phyloP scores from a whole-genome alignment of 2,329 filamentous ascomycete species.

The Cylindrodendrum hubeiense region DNA sequence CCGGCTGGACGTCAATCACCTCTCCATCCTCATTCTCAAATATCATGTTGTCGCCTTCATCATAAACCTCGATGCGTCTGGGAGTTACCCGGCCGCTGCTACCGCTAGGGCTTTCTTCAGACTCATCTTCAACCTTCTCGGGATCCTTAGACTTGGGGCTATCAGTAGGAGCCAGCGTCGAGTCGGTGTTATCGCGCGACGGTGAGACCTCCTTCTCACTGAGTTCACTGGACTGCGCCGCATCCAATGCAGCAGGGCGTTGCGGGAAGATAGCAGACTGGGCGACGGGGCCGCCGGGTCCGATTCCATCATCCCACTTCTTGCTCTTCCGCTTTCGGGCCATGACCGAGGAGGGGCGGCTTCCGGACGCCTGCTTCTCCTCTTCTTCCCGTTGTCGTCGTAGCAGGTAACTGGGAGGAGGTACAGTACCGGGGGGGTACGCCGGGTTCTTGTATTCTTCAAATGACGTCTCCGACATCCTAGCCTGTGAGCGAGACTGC shows the following conservation, averaged over 20 bases:
- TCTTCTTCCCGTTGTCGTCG: constrained; percentile 88
- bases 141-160: constrained; percentile 47
- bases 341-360: constrained; percentile 70
- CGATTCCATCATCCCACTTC: constrained; percentile 78
- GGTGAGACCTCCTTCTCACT: constrained; percentile 47
- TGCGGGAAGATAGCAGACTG: constrained; percentile 89
- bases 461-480: constrained; percentile 83
- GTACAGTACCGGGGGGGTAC: constrained; percentile 77
- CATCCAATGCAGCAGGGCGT: constrained; percentile 49
- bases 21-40: constrained; percentile 91
- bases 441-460: constrained; percentile 71
- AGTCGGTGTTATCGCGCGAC: constrained; percentile 49
- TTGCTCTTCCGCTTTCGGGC: constrained; percentile 74
- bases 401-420: constrained; percentile 78
- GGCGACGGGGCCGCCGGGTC: constrained; percentile 87
- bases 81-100: constrained; percentile 39
- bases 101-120: constrained; percentile 35
- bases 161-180: constrained; percentile 49
- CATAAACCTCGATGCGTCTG: constrained; percentile 73
- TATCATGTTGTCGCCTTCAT: constrained; percentile 83
- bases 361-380: constrained; percentile 69
- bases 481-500: constrained; percentile 83
- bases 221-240: constrained; percentile 34
- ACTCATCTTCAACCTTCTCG: constrained; percentile 38
- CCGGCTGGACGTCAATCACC: constrained; percentile 75